Evolutionary conservation across 192 early-diverging fungal species (phyloP).

Genomic region (Entomortierella parvispora): DNA sequence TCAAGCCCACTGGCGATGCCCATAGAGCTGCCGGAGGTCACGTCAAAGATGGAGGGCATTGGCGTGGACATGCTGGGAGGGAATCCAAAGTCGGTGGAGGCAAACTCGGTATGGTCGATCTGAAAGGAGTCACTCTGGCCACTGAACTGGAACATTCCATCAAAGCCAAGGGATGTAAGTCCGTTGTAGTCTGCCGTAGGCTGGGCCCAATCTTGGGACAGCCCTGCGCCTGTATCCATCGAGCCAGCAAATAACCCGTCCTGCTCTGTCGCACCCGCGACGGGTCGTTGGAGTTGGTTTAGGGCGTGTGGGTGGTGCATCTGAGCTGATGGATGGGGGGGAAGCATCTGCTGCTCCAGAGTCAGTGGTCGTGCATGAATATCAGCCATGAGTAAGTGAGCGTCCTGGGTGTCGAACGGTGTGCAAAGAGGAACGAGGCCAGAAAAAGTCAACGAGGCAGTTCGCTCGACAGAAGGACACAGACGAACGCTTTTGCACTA

Average conservation of each 20-base stretch:
- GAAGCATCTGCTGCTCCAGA: constrained; percentile 28
- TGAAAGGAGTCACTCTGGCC: constrained; percentile 37
- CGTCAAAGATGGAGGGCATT: constrained; percentile 33
- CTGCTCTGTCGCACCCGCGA: constrained; percentile 11
- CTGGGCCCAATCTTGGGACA: constrained; percentile 39
- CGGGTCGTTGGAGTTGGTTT: constrained; percentile 21
- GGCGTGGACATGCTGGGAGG: constrained; percentile 31
- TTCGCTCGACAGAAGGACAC: no score
- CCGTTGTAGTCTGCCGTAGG: constrained; percentile 35
- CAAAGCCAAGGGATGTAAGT: constrained; percentile 46
- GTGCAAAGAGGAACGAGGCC: not conserved
- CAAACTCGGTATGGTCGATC: constrained; percentile 49
- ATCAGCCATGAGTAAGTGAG: constrained; percentile 25
- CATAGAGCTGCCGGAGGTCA: constrained; percentile 4
- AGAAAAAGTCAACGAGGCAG: no score
- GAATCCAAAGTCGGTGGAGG: constrained; percentile 42
- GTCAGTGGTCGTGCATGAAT: constrained; percentile 18
- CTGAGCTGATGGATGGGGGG: constrained; percentile 17
- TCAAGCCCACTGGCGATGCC: not conserved
- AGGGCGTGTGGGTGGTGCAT: constrained; percentile 27
- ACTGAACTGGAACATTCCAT: constrained; percentile 41
- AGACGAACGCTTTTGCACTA: no score
- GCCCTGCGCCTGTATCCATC: constrained; percentile 13
- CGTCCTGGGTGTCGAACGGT: constrained; percentile 5
- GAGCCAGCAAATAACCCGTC: constrained; percentile 16